Conservation (phyloP, 148 eudicot species). For the Vaccinium myrtillus region DNA sequence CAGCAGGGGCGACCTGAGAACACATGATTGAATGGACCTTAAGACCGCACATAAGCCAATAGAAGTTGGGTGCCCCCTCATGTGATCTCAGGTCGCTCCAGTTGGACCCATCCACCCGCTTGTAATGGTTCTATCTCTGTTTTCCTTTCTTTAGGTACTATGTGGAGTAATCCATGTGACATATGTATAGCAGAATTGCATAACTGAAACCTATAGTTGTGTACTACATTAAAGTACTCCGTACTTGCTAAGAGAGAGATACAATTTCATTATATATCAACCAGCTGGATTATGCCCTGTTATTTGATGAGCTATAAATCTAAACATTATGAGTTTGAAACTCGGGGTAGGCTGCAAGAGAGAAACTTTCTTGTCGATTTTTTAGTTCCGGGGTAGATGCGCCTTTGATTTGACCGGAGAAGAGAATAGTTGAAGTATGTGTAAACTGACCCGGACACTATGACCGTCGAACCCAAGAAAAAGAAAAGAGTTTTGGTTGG, state of each 20-base stretch:
- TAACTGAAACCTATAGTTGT: not conserved
- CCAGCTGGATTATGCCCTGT: not conserved
- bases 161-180: not conserved
- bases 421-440: too few relatives aligned
- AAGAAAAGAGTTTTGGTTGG: not conserved
- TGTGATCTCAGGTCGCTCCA: constrained; percentile 41
- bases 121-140: not conserved
- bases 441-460: too few relatives aligned
- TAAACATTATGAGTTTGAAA: too few relatives aligned
- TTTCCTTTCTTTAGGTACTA: not conserved
- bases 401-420: too few relatives aligned
- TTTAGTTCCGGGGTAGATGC: too few relatives aligned
- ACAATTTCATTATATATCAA: not conserved
- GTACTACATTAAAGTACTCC: constrained; percentile 11
- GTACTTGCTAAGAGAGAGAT: not conserved
- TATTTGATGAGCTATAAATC: not conserved
- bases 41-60: not conserved
- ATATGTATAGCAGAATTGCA: not conserved
- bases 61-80: not conserved
- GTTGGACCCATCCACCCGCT: constrained; percentile 29
- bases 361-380: too few relatives aligned
- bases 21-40: not conserved
- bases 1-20: constrained; percentile 93
- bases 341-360: too few relatives aligned
- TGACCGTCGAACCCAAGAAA: too few relatives aligned